Evolutionary conservation across 768 basidiomycete genomes (phyloP).

Genomic region (Tylopilus felleus): DNA sequence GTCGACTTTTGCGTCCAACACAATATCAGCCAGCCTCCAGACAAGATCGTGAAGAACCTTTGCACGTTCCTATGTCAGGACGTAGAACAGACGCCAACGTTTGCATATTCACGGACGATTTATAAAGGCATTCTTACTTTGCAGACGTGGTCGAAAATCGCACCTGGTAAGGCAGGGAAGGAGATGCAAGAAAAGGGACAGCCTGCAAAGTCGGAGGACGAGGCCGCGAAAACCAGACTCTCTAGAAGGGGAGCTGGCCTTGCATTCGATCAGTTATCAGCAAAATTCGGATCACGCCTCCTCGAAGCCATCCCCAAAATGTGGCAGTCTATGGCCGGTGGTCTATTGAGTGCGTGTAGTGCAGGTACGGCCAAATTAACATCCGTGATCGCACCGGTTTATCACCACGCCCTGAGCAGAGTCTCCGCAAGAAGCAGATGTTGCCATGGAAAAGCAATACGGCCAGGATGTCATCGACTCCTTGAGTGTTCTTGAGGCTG

Average conservation of each 20-base stretch:
- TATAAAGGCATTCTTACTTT: slow-evolving; percentile 79
- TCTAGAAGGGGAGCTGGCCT: slow-evolving; percentile 83
- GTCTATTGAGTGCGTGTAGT: slow-evolving; percentile 64
- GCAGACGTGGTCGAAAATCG: slow-evolving; percentile 40
- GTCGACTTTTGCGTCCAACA: slow-evolving; percentile 78
- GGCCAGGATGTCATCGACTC: slow-evolving; percentile 94
- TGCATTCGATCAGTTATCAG: slow-evolving; percentile 77
- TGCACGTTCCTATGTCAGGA: slow-evolving; percentile 97
- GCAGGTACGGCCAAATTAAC: slow-evolving; percentile 46
- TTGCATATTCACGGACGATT: slow-evolving; percentile 60
- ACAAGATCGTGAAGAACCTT: slow-evolving; percentile 96
- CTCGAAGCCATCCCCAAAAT: slow-evolving; percentile 85
- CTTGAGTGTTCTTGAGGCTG: slow-evolving; percentile 82
- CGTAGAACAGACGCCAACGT: slow-evolving; percentile 83
- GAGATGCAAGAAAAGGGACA: slow-evolving; percentile 44
- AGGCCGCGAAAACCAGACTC: slow-evolving; percentile 60
- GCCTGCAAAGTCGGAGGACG: slow-evolving; percentile 43
- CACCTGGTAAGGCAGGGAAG: slow-evolving; percentile 33
- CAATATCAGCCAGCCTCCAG: slow-evolving; percentile 77
- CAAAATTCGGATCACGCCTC: slow-evolving; percentile 67
- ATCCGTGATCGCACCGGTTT: not conserved
- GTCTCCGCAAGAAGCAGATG: slow-evolving; percentile 56
- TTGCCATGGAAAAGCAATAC: slow-evolving; percentile 61
- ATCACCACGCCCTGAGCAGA: slow-evolving; percentile 34
- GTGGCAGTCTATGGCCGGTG: slow-evolving; percentile 90